A percentile compares a stretch with the other conserved stretches of the same genome.
These are phyloP conservation scores for Pharnaceum exiguum DNA, from an alignment of 148 eudicot genomes.

Conservation along the genomic window DNA sequence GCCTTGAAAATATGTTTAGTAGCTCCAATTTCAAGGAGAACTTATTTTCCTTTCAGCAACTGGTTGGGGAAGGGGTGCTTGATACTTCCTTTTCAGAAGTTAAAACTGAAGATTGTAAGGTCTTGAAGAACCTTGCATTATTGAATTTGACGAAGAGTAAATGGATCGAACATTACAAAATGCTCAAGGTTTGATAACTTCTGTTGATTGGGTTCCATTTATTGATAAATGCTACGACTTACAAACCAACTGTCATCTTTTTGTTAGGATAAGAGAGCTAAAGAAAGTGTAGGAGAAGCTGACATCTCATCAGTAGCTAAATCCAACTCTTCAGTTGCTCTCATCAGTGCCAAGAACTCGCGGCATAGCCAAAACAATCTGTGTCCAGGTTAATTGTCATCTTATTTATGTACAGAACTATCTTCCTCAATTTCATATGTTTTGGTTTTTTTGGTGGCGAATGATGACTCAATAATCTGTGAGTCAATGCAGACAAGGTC, in stretches of 20 bases:
- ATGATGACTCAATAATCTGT: background rate
- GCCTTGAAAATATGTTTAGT: constrained; percentile 63
- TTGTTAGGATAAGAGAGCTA: constrained; percentile 43
- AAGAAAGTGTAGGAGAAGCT: constrained; percentile 25
- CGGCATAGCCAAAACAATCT: constrained; percentile 37
- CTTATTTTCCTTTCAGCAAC: constrained; percentile 64
- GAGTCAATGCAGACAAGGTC: too few relatives aligned
- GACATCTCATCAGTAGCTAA: constrained; percentile 35
- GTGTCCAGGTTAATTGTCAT: constrained; percentile 44
- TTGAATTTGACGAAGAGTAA: constrained; percentile 49
- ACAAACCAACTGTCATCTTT: constrained; percentile 12
- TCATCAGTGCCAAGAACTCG: constrained; percentile 34
- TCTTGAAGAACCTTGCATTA: constrained; percentile 59
- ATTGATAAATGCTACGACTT: background rate
- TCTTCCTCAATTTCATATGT: background rate
- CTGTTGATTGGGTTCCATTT: background rate
- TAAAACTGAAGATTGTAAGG: constrained; percentile 51
- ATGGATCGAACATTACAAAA: constrained; percentile 75
- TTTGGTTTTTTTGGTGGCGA: background rate
- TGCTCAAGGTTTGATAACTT: constrained; percentile 55
- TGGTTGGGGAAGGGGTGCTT: constrained; percentile 74
- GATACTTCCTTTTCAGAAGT: constrained; percentile 49
- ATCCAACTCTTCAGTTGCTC: constrained; percentile 30
- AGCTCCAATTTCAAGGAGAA: constrained; percentile 67
- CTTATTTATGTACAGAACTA: background rate